phyloP scores from a whole-genome alignment of 108 stramenopile genomes.

The Cyclostephanos tholiformis region DNA sequence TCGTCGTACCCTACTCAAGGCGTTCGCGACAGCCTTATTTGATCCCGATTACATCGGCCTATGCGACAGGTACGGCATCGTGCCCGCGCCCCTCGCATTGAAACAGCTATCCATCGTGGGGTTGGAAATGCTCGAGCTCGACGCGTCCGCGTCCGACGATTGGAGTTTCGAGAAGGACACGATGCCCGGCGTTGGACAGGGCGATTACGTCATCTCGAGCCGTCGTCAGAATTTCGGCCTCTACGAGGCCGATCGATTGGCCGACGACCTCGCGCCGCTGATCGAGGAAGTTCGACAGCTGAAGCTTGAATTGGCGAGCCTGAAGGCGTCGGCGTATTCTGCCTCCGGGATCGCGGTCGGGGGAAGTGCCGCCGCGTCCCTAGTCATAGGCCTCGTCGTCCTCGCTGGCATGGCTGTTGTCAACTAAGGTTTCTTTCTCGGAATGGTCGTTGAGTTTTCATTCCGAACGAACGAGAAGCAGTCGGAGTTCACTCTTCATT shows the following conservation, averaged over 20 bases:
- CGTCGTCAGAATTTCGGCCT: conserved; percentile 29
- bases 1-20: conserved; percentile 43
- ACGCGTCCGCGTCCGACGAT: conserved; percentile 21
- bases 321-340: conserved; percentile 16
- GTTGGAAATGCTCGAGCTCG: conserved; percentile 36
- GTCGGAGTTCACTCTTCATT: not conserved
- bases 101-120: conserved; percentile 32
- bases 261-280: conserved; percentile 33
- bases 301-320: conserved; percentile 29
- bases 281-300: conserved; percentile 24
- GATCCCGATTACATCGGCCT: conserved; percentile 43
- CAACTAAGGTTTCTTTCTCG: not conserved
- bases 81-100: conserved; percentile 30
- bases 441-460: not conserved
- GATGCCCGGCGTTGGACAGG: conserved; percentile 30
- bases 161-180: conserved; percentile 39
- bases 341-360: not conserved
- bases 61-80: conserved; percentile 36
- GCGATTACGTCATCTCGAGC: conserved; percentile 40
- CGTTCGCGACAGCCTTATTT: conserved; percentile 43
- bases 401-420: conserved; percentile 2
- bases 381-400: conserved; percentile 15
- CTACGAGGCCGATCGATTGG: conserved; percentile 37
- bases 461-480: conserved; percentile 11
- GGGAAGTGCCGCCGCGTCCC: not conserved